Evolutionary conservation across 2,329 filamentous ascomycete species (phyloP).

Genomic region (Clonostachys rosea): DNA sequence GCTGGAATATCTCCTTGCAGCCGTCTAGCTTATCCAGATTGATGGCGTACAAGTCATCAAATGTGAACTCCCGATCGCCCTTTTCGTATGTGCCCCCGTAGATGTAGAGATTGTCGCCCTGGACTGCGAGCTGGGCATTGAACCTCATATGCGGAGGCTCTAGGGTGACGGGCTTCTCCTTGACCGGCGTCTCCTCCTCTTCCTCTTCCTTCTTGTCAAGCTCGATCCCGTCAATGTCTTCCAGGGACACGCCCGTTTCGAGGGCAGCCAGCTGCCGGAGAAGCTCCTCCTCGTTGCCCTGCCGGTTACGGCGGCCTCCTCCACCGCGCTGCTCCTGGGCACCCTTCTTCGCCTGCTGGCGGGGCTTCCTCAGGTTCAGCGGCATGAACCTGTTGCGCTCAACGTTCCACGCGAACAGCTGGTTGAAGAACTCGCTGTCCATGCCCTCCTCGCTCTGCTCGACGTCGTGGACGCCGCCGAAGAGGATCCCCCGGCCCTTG

Average conservation of each 20-base stretch:
- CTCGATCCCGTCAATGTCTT: slow-evolving; percentile 41
- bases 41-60: slow-evolving; percentile 90
- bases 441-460: slow-evolving; percentile 91
- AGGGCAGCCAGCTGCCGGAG: slow-evolving; percentile 78
- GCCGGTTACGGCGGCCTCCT: slow-evolving; percentile 64
- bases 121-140: slow-evolving; percentile 84
- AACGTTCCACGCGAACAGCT: slow-evolving; percentile 87
- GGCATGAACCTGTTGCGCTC: slow-evolving; percentile 95
- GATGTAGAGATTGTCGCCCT: slow-evolving; percentile 89
- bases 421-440: slow-evolving; percentile 95
- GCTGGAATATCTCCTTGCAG: slow-evolving; percentile 83
- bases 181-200: slow-evolving; percentile 51
- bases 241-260: slow-evolving; percentile 85
- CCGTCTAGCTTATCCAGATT: slow-evolving; percentile 95
- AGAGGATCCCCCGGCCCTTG: slow-evolving; percentile 86
- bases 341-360: slow-evolving; percentile 50
- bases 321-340: slow-evolving; percentile 49
- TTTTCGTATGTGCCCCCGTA: slow-evolving; percentile 96
- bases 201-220: slow-evolving; percentile 45
- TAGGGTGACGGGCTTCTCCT: slow-evolving; percentile 63
- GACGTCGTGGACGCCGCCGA: slow-evolving; percentile 91
- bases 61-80: slow-evolving; percentile 90
- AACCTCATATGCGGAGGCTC: slow-evolving; percentile 89
- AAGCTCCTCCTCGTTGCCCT: slow-evolving; percentile 89
- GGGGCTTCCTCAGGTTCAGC: slow-evolving; percentile 69